These are phyloP conservation scores for maize (Zea mays) DNA, from an alignment of 176 grass and related monocot genomes.

Conservation along the genomic window Zm-B73-REFERENCE-NAM-5.0 NC_050101.1:31923501-31924000, in stretches of 20 bases:
- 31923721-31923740: neutral
- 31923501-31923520: no score
- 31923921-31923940: conserved; percentile 29
- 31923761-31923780: conserved; percentile 6
- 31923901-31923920: conserved; percentile 77
- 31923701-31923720: neutral
- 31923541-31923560: no score
- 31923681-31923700: neutral
- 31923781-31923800: conserved; percentile 73
- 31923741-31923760: conserved; percentile 30
- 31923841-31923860: conserved; percentile 76
- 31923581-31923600: no score
- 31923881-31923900: conserved; percentile 42
- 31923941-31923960: conserved; percentile 49
- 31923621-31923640: no score
- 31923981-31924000: conserved; percentile 60
- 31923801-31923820: conserved; percentile 79
- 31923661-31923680: neutral
- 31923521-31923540: no score
- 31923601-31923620: no score
- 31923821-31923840: conserved; percentile 76
- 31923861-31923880: conserved; percentile 63
- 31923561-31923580: no score
- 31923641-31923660: neutral
- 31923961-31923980: conserved; percentile 62